These are phyloP conservation scores for Spizellomyces punctatus DNA, from an alignment of 192 early-diverging fungal genomes.

Conservation along the genomic window DNA sequence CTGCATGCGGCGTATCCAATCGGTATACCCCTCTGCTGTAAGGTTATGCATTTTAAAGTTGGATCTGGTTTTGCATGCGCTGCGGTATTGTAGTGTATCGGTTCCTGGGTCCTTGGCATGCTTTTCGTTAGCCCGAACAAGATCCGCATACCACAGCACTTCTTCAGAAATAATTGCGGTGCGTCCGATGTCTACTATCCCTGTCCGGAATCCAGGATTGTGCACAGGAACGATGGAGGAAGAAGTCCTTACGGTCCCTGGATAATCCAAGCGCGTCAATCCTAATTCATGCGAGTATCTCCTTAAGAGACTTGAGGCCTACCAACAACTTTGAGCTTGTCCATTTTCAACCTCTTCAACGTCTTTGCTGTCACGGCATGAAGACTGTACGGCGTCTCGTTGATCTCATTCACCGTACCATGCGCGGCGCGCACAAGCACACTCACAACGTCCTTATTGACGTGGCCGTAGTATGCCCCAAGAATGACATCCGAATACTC, in stretches of 20 bases:
- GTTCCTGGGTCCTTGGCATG: neutral
- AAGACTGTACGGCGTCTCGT: conserved; percentile 36
- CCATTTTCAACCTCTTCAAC: conserved; percentile 27
- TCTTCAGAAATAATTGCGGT: conserved; percentile 17
- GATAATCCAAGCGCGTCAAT: no score
- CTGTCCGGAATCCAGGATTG: conserved; percentile 46
- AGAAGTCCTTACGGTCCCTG: conserved; percentile 31
- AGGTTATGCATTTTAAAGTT: conserved; percentile 33
- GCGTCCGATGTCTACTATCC: conserved; percentile 29
- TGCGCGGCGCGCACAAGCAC: neutral
- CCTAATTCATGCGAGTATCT: no score
- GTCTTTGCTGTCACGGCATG: conserved; percentile 31
- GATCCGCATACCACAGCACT: conserved; percentile 31
- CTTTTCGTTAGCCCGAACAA: conserved; percentile 32
- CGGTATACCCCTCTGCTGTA: conserved; percentile 1
- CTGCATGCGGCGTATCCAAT: conserved; percentile 25
- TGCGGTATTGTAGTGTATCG: conserved; percentile 11
- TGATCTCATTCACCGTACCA: neutral
- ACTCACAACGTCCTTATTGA: conserved; percentile 48
- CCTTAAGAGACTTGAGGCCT: neutral
- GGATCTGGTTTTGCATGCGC: conserved; percentile 21
- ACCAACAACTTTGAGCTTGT: conserved; percentile 19
- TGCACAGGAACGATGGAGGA: conserved; percentile 51
- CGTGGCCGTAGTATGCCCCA: conserved; percentile 50
- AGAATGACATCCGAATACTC: conserved; percentile 53